Base-by-base conservation (phyloP, 2,329 filamentous ascomycete species). In the Penicillium sumatraense region DNA sequence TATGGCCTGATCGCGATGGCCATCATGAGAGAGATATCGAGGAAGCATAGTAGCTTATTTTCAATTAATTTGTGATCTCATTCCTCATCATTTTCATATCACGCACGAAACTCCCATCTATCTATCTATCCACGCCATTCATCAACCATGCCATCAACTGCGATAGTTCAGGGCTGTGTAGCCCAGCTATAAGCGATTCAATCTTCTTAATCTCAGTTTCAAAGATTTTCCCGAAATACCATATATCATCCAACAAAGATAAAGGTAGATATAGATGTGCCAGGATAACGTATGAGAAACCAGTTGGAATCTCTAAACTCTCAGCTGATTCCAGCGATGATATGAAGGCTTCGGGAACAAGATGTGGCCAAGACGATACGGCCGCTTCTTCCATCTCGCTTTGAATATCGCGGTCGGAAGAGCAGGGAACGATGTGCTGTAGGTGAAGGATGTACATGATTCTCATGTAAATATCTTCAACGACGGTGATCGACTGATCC, bases 331-430 rank as follows among this genome's bases (percentile, higher is more conserved):
- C 44, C 3, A 66, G 33, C 2, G 53, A 52, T 5, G 42, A 46
- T 1, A 66, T 51, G 10, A 66, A 66, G 1, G 5, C 27, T 2
- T 49, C 38, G 1, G 59, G 36, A 3, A 66, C n/a, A 23, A 54
- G 20, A 5, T 42, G 1, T 2, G 64, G 61, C 64, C 62, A 66
- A 2, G 58, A 53, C 8, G 45, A 16, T 21, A 64, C 23, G 3
- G 59, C 62, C 2, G 59, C 47, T 1, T 65, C 64, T 54, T 65
- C 64, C 0, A 66, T 16, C 9, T 65, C 61, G 2, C 26, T 18
- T 20, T 63, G 58, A 16, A 62, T 20, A 6, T 65, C 62, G 0
- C 41, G 50, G 16, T 56, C 21, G 1, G 57, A 35, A n/a, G n/a
- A 3, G 20, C 24, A 21, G 10, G 11, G 9, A 7, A 54, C 53